A percentile compares a stretch with the other conserved stretches of the same genome.
These are phyloP conservation scores for Sporothrix sp. DNA, from an alignment of 2,329 filamentous ascomycete species.

Conservation along the genomic window DNA sequence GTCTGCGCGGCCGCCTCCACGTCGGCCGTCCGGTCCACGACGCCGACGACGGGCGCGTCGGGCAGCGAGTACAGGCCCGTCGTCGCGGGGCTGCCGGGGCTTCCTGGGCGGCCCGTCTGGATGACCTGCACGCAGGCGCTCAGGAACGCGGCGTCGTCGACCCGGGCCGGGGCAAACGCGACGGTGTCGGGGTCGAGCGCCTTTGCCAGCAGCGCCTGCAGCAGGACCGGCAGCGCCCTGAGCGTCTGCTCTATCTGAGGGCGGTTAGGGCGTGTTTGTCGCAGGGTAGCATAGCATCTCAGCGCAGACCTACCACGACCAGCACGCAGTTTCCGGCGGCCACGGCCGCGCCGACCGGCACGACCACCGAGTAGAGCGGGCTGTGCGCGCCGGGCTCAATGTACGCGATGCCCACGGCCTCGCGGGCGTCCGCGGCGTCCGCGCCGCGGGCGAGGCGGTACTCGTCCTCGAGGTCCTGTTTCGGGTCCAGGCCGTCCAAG, in stretches of 20 bases:
- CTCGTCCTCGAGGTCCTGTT: conserved; percentile 22
- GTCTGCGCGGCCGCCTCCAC: conserved; percentile 41
- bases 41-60: conserved; percentile 33
- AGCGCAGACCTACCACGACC: conserved; percentile 22
- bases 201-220: conserved; percentile 19
- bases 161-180: conserved; percentile 15
- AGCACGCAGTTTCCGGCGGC: conserved; percentile 28
- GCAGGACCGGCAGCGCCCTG: conserved; percentile 5
- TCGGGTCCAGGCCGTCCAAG: conserved; percentile 23
- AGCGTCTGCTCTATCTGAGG: conserved; percentile 17
- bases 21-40: conserved; percentile 53
- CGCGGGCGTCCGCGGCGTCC: conserved; percentile 19
- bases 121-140: conserved; percentile 20
- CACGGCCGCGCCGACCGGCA: conserved; percentile 27
- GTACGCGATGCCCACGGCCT: conserved; percentile 23
- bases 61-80: conserved; percentile 16
- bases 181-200: conserved; percentile 23
- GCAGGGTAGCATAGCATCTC: background rate
- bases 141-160: background rate
- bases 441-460: conserved; percentile 23
- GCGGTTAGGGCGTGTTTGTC: no score
- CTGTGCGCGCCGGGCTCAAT: conserved; percentile 25
- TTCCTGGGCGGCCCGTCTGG: conserved; percentile 16
- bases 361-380: conserved; percentile 25
- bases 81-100: background rate